These are phyloP conservation scores for Tetrapisispora iriomotensis DNA, from an alignment of 805 yeast species.

Conservation along the genomic window DNA sequence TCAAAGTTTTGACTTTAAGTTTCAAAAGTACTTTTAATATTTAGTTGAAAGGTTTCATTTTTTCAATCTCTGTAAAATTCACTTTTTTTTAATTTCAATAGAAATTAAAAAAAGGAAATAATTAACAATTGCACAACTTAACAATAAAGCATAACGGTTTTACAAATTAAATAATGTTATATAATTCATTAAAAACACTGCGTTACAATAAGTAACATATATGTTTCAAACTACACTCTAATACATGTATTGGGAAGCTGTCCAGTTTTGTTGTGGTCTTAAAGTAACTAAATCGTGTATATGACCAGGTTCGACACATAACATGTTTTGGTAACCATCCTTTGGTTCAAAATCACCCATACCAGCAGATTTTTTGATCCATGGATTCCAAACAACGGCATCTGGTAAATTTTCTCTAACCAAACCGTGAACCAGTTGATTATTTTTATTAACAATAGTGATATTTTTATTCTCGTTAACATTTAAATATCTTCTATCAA, in stretches of 20 bases:
- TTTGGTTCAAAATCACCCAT: constrained; percentile 85
- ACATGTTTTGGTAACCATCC: constrained; percentile 70
- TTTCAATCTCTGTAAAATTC: no score
- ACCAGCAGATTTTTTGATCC: constrained; percentile 68
- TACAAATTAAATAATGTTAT: background rate
- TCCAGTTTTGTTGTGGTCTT: constrained; percentile 65
- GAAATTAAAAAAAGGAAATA: background rate
- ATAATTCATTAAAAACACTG: no score
- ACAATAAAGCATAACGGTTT: no score
- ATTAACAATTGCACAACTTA: no score
- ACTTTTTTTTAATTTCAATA: background rate
- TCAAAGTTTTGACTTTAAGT: no score
- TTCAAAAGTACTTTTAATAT: no score
- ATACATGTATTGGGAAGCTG: constrained; percentile 46
- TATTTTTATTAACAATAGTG: constrained; percentile 60
- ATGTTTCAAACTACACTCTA: background rate
- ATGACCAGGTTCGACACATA: constrained; percentile 87
- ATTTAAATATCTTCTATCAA: constrained; percentile 70
- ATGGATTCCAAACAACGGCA: constrained; percentile 93
- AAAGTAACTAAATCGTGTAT: constrained; percentile 58
- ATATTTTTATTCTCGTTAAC: constrained; percentile 43
- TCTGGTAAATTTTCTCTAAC: constrained; percentile 50
- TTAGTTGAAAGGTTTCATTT: no score
- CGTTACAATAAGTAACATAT: no score
- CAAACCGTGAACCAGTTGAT: constrained; percentile 55